A percentile compares a stretch with the other conserved stretches of the same genome.
Evolutionary conservation across 345 rosid species (phyloP).

Genomic region (Rhodamnia rubescens): DNA sequence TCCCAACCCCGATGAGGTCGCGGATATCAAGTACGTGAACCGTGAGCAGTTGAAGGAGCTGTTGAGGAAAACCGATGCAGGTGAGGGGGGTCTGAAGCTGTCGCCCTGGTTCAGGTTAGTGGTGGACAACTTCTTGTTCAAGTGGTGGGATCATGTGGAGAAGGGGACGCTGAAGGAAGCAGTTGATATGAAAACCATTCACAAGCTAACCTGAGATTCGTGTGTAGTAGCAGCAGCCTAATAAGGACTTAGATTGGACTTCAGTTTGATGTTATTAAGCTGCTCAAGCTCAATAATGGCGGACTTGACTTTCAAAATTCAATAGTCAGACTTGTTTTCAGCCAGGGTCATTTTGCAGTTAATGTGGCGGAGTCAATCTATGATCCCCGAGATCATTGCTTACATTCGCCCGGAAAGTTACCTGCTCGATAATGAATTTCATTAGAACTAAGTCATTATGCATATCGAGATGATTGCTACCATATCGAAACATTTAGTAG

Average conservation of each 20-base stretch:
- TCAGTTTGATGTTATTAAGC: neutral
- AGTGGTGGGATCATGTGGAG: conserved; percentile 94
- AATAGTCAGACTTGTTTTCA: neutral
- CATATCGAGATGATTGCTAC: neutral
- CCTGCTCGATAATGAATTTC: neutral
- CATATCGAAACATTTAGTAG: neutral
- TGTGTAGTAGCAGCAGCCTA: neutral
- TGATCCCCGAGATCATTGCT: neutral
- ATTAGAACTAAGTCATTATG: neutral
- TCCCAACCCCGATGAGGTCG: conserved; percentile 92
- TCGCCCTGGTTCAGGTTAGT: conserved; percentile 95
- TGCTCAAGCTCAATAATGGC: neutral
- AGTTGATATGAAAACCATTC: conserved; percentile 62
- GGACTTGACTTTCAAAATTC: neutral
- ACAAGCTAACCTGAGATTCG: conserved; percentile 36
- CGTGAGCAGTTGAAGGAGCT: conserved; percentile 76
- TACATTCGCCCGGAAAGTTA: neutral
- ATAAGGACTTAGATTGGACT: neutral
- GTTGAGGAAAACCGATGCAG: conserved; percentile 76
- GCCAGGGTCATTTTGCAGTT: neutral
- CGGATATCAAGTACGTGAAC: conserved; percentile 66
- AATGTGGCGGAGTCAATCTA: neutral
- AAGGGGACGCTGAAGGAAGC: conserved; percentile 62
- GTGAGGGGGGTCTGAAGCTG: conserved; percentile 73
- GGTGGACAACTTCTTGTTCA: conserved; percentile 84